Evolutionary conservation across 441 rosid genomes (phyloP).

Genomic region (Erodium texanum): DNA sequence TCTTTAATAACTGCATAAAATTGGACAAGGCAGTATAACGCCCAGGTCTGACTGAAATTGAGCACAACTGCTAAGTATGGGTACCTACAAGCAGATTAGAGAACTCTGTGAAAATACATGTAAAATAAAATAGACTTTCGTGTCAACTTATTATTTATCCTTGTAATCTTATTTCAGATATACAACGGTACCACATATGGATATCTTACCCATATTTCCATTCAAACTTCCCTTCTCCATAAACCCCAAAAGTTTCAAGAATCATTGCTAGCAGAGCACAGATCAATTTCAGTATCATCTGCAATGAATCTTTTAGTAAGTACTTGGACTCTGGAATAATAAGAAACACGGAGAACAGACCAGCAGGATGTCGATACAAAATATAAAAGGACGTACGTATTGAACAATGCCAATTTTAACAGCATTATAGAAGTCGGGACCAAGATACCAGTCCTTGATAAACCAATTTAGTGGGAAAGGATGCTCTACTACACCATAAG

Average conservation of each 20-base stretch:
- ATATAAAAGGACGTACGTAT: slow-evolving; percentile 49
- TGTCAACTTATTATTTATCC: not conserved
- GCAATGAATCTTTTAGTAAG: slow-evolving; percentile 18
- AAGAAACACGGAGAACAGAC: not conserved
- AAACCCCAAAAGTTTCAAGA: slow-evolving; percentile 81
- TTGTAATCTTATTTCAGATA: not conserved
- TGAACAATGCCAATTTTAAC: slow-evolving; percentile 96
- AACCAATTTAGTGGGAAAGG: slow-evolving; percentile 74
- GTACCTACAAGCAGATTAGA: slow-evolving; percentile 44
- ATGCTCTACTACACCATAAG: slow-evolving; percentile 85
- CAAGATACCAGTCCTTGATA: slow-evolving; percentile 74
- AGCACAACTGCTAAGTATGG: slow-evolving; percentile 92
- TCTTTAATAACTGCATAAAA: slow-evolving; percentile 82
- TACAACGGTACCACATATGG: not conserved
- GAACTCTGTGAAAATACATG: not conserved
- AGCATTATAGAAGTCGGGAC: slow-evolving; percentile 74
- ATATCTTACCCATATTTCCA: slow-evolving; percentile 81
- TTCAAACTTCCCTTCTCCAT: slow-evolving; percentile 91
- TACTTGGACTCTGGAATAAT: slow-evolving; percentile 12
- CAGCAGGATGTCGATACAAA: slow-evolving; percentile 8
- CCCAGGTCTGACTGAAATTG: slow-evolving; percentile 96
- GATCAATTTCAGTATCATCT: slow-evolving; percentile 90
- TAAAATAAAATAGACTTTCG: not conserved
- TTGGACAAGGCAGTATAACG: slow-evolving; percentile 90
- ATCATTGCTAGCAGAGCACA: slow-evolving; percentile 89